phyloP scores from a whole-genome alignment of 305 asterid genomes.

The Fraxinus dipetala region DNA sequence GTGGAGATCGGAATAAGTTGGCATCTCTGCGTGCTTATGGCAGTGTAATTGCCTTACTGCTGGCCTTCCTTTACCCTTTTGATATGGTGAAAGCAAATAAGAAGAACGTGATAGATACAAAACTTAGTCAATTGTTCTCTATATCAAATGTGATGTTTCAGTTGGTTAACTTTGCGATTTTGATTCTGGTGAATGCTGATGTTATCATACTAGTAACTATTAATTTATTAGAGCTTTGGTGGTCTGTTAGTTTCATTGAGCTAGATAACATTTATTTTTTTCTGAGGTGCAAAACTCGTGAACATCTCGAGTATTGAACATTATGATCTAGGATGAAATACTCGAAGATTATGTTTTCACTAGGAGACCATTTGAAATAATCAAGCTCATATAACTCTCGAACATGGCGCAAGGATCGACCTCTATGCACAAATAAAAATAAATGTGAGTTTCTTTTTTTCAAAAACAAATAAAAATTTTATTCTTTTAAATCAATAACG shows the following conservation, averaged over 20 bases:
- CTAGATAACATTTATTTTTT: no score
- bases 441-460: background rate
- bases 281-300: no score
- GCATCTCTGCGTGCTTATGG: background rate
- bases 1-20: slow-evolving; percentile 1
- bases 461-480: no score
- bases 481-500: background rate
- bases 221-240: background rate
- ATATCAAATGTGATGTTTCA: background rate
- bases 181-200: background rate
- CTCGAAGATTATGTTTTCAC: background rate
- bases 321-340: background rate
- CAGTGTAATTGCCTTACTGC: background rate
- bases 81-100: background rate
- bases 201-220: background rate
- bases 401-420: background rate
- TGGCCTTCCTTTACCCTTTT: background rate
- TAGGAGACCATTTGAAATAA: background rate
- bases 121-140: background rate
- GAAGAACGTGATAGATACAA: background rate
- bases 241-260: no score
- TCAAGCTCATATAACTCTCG: background rate
- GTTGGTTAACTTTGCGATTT: background rate
- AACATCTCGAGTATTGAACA: background rate
- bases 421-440: background rate